Conservation (phyloP, 768 basidiomycete species). For the Leccinellum albellum region DNA sequence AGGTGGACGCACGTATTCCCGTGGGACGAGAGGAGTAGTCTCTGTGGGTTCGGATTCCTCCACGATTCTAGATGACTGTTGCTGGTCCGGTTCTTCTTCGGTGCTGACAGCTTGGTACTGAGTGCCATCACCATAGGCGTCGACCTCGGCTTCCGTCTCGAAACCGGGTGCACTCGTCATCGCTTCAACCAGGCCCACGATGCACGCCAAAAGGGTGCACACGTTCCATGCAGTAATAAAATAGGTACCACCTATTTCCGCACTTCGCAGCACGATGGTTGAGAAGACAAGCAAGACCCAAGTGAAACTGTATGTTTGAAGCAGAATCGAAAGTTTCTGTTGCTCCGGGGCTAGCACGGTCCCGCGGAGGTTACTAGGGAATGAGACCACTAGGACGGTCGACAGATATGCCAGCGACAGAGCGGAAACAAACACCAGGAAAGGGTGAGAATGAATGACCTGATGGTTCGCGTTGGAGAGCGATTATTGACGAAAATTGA, state of each 20-base stretch:
- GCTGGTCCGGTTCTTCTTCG: slow-evolving; percentile 16
- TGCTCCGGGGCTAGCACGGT: slow-evolving; percentile 29
- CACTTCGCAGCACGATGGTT: slow-evolving; percentile 41
- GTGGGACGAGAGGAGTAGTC: slow-evolving; percentile 51
- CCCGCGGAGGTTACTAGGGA: slow-evolving; percentile 27
- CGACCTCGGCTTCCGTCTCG: slow-evolving; percentile 5
- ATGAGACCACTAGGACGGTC: slow-evolving; percentile 40
- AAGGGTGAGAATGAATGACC: slow-evolving; percentile 59
- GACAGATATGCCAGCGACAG: slow-evolving; percentile 50
- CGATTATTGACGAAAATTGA: background rate
- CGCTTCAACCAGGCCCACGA: slow-evolving; percentile 37
- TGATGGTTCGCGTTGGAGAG: slow-evolving; percentile 24
- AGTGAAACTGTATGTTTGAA: slow-evolving; percentile 54
- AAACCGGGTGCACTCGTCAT: slow-evolving; percentile 18
- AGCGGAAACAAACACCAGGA: slow-evolving; percentile 47
- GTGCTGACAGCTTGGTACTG: slow-evolving; percentile 27
- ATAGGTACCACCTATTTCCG: slow-evolving; percentile 52
- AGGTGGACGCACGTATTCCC: slow-evolving; percentile 18
- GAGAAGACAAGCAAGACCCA: slow-evolving; percentile 55
- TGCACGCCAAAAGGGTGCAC: slow-evolving; percentile 39
- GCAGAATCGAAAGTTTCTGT: slow-evolving; percentile 48
- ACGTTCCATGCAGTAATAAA: slow-evolving; percentile 55
- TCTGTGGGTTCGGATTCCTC: slow-evolving; percentile 48
- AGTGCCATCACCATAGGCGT: slow-evolving; percentile 12
- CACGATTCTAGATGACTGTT: slow-evolving; percentile 20